phyloP scores from a whole-genome alignment of 768 basidiomycete species.

The Xerocomus spinulosus region DNA sequence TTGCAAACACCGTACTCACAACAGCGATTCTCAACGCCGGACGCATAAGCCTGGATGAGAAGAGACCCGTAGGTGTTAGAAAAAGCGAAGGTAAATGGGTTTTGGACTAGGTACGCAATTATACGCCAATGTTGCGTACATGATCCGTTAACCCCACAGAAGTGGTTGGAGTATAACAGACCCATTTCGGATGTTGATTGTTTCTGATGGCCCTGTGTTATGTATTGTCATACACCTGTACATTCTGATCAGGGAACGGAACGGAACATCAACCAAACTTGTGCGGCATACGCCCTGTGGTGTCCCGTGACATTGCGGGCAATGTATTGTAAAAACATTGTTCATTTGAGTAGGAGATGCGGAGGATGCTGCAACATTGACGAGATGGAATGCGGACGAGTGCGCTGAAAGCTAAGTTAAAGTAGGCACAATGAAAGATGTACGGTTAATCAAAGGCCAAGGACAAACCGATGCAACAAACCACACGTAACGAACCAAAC shows the following conservation, averaged over 20 bases:
- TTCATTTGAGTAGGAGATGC: conserved; percentile 36
- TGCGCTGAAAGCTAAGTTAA: conserved; percentile 29
- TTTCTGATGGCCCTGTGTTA: too few species aligned
- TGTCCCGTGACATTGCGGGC: conserved; percentile 28
- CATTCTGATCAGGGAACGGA: conserved; percentile 11
- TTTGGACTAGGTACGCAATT: conserved; percentile 44
- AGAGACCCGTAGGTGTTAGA: conserved; percentile 74
- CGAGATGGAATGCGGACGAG: conserved; percentile 30
- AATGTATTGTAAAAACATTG: conserved; percentile 37
- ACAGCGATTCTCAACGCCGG: conserved; percentile 90
- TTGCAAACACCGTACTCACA: conserved; percentile 81
- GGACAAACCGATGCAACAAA: conserved; percentile 31
- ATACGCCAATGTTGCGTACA: too few species aligned
- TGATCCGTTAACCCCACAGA: too few species aligned
- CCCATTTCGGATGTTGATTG: too few species aligned
- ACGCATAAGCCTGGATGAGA: conserved; percentile 86
- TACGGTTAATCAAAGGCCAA: conserved; percentile 21
- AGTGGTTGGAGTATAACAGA: too few species aligned
- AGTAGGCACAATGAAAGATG: conserved; percentile 30
- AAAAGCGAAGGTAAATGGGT: conserved; percentile 61
- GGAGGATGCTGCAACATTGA: conserved; percentile 45
- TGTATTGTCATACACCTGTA: conserved; percentile 14
- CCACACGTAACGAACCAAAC: conserved; percentile 32
- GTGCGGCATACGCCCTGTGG: conserved; percentile 22
- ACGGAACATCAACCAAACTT: conserved; percentile 7